A percentile compares a stretch with the other conserved stretches of the same genome.
phyloP scores from a whole-genome alignment of 2,329 filamentous ascomycete species.

The Proliferodiscus dingleyae region DNA sequence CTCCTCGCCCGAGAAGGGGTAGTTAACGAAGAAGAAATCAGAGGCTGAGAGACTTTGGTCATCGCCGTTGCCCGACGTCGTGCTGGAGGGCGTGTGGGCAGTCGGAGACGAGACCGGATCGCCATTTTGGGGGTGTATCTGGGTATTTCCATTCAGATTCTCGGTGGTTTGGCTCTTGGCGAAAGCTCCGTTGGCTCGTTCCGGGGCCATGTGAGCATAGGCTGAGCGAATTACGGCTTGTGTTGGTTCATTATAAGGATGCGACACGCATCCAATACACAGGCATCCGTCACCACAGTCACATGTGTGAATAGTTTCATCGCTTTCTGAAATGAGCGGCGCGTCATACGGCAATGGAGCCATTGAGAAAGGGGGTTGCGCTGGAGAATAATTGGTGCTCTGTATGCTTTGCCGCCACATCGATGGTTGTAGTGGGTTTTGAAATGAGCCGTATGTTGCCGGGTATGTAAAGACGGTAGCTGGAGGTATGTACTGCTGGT shows the following conservation, averaged over 20 bases:
- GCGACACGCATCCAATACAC: slow-evolving; percentile 63
- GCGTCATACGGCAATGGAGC: slow-evolving; percentile 23
- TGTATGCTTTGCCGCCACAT: slow-evolving; percentile 48
- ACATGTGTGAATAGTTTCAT: slow-evolving; percentile 43
- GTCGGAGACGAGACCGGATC: slow-evolving; percentile 23
- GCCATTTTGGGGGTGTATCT: slow-evolving; percentile 6
- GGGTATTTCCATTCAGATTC: slow-evolving; percentile 7
- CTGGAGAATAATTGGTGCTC: slow-evolving; percentile 34
- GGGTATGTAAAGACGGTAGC: slow-evolving; percentile 49
- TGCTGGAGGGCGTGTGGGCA: slow-evolving; percentile 26
- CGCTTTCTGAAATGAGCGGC: slow-evolving; percentile 33
- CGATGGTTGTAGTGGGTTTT: slow-evolving; percentile 50
- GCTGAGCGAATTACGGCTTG: slow-evolving; percentile 48
- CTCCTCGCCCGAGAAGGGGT: slow-evolving; percentile 41
- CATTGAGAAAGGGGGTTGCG: slow-evolving; percentile 22
- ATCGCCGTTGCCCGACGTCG: slow-evolving; percentile 33
- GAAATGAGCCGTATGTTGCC: slow-evolving; percentile 49
- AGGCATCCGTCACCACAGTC: slow-evolving; percentile 61
- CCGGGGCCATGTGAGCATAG: slow-evolving; percentile 27
- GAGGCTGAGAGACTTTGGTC: slow-evolving; percentile 43
- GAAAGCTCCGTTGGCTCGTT: slow-evolving; percentile 16
- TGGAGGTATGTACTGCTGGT: slow-evolving; percentile 31
- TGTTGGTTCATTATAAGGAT: slow-evolving; percentile 63
- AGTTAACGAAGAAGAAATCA: slow-evolving; percentile 57
- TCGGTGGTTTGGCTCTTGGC: slow-evolving; percentile 9